A percentile compares a stretch with the other conserved stretches of the same genome.
phyloP scores from a whole-genome alignment of 495 filamentous ascomycete genomes.

The Chaetomium cochliodes region DNA sequence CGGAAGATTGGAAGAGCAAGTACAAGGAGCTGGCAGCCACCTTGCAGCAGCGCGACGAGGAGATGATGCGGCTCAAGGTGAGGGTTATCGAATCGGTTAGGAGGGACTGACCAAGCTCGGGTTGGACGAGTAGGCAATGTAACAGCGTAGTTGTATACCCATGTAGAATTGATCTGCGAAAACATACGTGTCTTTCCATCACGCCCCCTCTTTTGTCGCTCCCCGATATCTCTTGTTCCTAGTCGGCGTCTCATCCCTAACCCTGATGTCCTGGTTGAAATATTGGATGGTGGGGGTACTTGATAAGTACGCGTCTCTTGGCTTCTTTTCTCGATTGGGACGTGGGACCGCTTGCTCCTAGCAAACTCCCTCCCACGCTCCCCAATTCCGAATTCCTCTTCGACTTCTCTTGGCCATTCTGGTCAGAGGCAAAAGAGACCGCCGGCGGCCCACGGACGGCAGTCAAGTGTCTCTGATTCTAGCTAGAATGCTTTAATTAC shows the following conservation, averaged over 20 bases:
- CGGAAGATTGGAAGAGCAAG: constrained; percentile 38
- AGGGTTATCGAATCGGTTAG: constrained; percentile 30
- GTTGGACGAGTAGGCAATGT: background rate
- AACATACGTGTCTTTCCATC: background rate
- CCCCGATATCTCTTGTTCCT: background rate
- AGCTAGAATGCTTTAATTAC: background rate
- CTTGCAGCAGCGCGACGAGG: constrained; percentile 35
- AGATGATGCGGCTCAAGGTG: constrained; percentile 29
- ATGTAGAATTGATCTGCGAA: background rate
- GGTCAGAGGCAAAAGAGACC: background rate
- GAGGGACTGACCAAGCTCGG: constrained; percentile 1
- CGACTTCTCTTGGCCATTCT: background rate
- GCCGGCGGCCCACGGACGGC: background rate
- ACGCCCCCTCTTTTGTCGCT: no score
- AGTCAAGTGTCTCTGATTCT: background rate
- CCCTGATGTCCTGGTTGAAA: no score
- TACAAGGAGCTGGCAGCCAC: constrained; percentile 38
- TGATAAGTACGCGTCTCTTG: no score
- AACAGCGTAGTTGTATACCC: background rate
- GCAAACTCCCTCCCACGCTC: no score
- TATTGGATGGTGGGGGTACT: no score
- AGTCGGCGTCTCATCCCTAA: background rate
- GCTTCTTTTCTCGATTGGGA: no score
- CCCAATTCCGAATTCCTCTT: background rate
- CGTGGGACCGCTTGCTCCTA: background rate